Evolutionary conservation across 2,329 filamentous ascomycete species (phyloP).

Genomic region (Alternaria ventricosa): DNA sequence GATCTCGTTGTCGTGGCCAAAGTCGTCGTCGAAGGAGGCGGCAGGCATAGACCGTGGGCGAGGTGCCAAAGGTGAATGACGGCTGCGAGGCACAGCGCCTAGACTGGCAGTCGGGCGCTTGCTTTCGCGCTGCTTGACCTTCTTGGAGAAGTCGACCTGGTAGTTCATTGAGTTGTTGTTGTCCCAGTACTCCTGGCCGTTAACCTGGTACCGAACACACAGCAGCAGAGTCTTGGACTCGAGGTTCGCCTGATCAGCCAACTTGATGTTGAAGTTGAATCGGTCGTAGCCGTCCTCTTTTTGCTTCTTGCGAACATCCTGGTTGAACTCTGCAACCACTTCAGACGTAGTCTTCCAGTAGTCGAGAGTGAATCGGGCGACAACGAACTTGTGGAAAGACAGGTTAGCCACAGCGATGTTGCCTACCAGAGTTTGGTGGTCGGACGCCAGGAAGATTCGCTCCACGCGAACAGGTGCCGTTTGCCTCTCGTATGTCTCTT

Average conservation of each 20-base stretch:
- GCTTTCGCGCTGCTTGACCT: conserved; percentile 61
- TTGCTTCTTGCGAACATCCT: conserved; percentile 74
- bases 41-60: conserved; percentile 58
- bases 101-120: conserved; percentile 59
- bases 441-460: conserved; percentile 82
- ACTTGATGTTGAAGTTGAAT: conserved; percentile 92
- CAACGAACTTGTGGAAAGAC: conserved; percentile 85
- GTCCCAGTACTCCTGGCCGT: conserved; percentile 90
- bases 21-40: conserved; percentile 69
- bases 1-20: conserved; percentile 64
- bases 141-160: conserved; percentile 91
- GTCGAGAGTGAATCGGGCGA: conserved; percentile 94
- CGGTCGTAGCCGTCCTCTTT: conserved; percentile 75
- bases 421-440: conserved; percentile 86
- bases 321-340: conserved; percentile 84
- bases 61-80: conserved; percentile 54
- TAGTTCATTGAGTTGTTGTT: conserved; percentile 90
- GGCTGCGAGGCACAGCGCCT: conserved; percentile 58
- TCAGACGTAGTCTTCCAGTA: conserved; percentile 99
- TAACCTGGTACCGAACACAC: conserved; percentile 86
- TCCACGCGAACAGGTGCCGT: conserved; percentile 78
- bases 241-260: conserved; percentile 88
- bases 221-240: conserved; percentile 92
- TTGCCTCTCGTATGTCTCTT: conserved; percentile 67
- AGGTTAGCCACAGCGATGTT: conserved; percentile 86